phyloP scores from a whole-genome alignment of 1,284 basidiomycete species.

The Rhodotorula sp. region DNA sequence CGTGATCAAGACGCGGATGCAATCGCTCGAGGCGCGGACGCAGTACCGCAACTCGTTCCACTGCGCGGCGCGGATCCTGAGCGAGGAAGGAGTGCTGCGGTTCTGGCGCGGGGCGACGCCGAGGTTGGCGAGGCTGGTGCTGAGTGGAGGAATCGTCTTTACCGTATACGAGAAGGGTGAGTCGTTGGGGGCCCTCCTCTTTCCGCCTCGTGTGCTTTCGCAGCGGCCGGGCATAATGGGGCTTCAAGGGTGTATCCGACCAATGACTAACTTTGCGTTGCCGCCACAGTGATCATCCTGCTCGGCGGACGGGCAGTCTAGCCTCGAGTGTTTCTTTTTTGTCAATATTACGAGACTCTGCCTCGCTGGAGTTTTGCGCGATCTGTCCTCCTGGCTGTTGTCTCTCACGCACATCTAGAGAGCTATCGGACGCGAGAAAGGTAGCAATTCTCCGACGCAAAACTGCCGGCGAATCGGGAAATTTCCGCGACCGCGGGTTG shows the following conservation, averaged over 20 bases:
- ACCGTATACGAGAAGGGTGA: slow-evolving; percentile 77
- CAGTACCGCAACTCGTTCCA: slow-evolving; percentile 92
- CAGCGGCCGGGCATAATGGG: too few species aligned
- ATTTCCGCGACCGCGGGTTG: not conserved
- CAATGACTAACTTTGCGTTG: not conserved
- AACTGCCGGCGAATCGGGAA: too few species aligned
- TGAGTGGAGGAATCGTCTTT: slow-evolving; percentile 91
- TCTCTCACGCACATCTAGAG: too few species aligned
- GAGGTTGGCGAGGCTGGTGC: slow-evolving; percentile 75
- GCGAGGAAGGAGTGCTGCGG: slow-evolving; percentile 49
- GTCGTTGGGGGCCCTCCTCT: not conserved
- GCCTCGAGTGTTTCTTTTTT: not conserved
- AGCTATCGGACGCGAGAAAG: too few species aligned
- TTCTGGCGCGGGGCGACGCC: slow-evolving; percentile 98
- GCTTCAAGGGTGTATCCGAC: fast-evolving
- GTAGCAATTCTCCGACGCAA: too few species aligned
- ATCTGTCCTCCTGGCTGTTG: too few species aligned
- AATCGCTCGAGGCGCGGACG: slow-evolving; percentile 75
- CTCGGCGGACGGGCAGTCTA: slow-evolving; percentile 27
- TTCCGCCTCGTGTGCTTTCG: not conserved
- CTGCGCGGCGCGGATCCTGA: slow-evolving; percentile 86
- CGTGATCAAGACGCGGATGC: slow-evolving; percentile 98
- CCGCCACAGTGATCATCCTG: slow-evolving; percentile 22
- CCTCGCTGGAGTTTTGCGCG: too few species aligned
- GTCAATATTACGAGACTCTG: not conserved